phyloP scores from a whole-genome alignment of 768 basidiomycete genomes.

The Gloeophyllum trabeum region DNA sequence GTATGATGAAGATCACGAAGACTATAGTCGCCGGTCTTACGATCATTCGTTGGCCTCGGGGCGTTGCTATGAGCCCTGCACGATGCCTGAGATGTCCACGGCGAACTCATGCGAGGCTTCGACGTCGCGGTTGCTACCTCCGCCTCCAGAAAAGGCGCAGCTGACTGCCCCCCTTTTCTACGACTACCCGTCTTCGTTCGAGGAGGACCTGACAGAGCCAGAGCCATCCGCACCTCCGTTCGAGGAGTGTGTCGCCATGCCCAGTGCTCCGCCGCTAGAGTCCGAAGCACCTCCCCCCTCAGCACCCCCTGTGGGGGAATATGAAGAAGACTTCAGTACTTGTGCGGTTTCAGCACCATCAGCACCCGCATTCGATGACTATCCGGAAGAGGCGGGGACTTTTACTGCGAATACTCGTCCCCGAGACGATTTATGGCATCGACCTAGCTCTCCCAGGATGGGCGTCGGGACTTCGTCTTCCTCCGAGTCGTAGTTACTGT shows the following conservation, averaged over 20 bases:
- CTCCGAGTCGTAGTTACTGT: too few relatives aligned
- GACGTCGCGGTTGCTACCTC: constrained; percentile 8
- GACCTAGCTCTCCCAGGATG: too few relatives aligned
- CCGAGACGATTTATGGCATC: too few relatives aligned
- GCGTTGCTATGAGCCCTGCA: not conserved
- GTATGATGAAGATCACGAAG: constrained; percentile 6
- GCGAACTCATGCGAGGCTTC: constrained; percentile 2
- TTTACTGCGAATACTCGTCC: too few relatives aligned
- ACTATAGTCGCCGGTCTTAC: not conserved
- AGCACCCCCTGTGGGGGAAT: constrained; percentile 13
- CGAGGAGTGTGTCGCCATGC: not conserved
- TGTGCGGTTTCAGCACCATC: too few relatives aligned
- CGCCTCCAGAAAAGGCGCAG: constrained; percentile 13
- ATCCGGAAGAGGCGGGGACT: too few relatives aligned
- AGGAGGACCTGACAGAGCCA: constrained; percentile 11
- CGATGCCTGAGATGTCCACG: too few relatives aligned
- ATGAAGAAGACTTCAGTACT: too few relatives aligned
- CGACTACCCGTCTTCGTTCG: constrained; percentile 16
- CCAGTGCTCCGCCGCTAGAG: not conserved
- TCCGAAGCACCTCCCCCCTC: constrained; percentile 6
- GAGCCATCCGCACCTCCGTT: constrained; percentile 6
- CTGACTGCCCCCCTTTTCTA: constrained; percentile 13
- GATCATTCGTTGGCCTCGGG: not conserved
- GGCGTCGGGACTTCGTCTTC: too few relatives aligned
- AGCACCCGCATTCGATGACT: too few relatives aligned